Evolutionary conservation across 1,284 basidiomycete species (phyloP), one percentile per base, ranked within the genome.

Genomic region (Ustilago tritici): DNA sequence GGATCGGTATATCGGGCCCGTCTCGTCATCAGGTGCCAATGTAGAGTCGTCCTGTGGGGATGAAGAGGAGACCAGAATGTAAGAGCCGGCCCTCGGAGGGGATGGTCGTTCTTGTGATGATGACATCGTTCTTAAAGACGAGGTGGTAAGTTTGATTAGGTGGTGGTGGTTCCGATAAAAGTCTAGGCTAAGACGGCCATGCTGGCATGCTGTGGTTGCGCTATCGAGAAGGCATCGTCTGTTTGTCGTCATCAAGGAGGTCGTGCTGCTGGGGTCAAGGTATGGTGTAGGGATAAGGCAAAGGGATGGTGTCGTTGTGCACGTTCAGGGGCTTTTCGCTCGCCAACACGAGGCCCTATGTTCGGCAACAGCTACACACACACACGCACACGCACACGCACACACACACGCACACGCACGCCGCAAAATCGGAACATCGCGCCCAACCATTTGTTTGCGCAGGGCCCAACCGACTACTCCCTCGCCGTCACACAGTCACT

Each of bases 11-110:
- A 32, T 4, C n/a, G 40, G 10, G 12, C 10, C 4, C 31, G 8
- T 46, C 11, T 31, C 23, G 28, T 17, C 49, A 2, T 55, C 43
- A 11, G 56, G 36, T 36, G 46, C 17, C 9, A 58, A 1, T 31
- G 19, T 7, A 1, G 53, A 43, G 32, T 61, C 65, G 8, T 71
- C 61, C 0, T 46, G 56, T 15, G 66, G 60, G 9, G 55, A 15
- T 7, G 70, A 53, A 4, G 76, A 74, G 6, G 76, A 66, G 32
- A 78, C 61, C 41, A 78, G 68, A 59, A 78, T 62, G 19, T 78
- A 78, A 7, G 76, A 78, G 36, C 61, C 64, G 19, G 70, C 63
- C 31, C 70, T 56, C 3, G 62, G 65, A 40, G 66, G 62, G 34
- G 75, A 67, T 35, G 52, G 53, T 7, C 38, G 56, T 17, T 66